Evolutionary conservation across 2,329 filamentous ascomycete genomes (phyloP), one percentile per base, ranked within the genome.

Genomic region (Sclerotinia sclerotiorum): DNA sequence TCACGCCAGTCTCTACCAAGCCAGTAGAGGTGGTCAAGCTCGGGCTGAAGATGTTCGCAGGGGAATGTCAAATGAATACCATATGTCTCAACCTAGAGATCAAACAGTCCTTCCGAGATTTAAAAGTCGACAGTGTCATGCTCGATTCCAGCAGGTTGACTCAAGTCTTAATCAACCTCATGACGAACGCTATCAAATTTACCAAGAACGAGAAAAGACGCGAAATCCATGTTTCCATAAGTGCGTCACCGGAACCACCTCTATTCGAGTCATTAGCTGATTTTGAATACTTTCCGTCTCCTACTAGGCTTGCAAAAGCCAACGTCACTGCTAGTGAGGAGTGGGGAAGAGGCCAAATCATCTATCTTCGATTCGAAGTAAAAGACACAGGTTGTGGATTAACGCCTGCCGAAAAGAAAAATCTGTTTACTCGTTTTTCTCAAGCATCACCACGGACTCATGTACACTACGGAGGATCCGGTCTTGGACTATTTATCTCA

Each of bases 111-210:
- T 90, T 88, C 75, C 80, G 80, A 7, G 79, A 83, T 1, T 80
- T 89, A 1, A 80, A 79, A 0, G 80, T 90, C 44, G 86, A 90
- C 49, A 92, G 87, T 82, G 86, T 93, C 4, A 79, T 83, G 48
- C 79, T 93, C 32, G 92, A 94, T 76, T 89, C 91, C 0, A 90
- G 88, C 19, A 84, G 91, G 27, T 87, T 94, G 61, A 85, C 91
- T 63, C 91, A 94, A 77, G 89, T 94, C 0, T 81, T 94, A 3
- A 93, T 94, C 77, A 94, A 94, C 73, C 83, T 94, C 1, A 85
- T 91, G 13, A 92, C 90, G 8, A 94, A 94, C 74, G 90, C 91
- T 0, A 88, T 94, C 78, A 94, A 94, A 74, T 94, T 94, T 75
- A 94, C 92, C 0, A 88, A 87, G 44, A 83, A 83, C 0, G 86